Evolutionary conservation across 2,329 filamentous ascomycete species (phyloP).

Genomic region (Clonostachys chloroleuca): DNA sequence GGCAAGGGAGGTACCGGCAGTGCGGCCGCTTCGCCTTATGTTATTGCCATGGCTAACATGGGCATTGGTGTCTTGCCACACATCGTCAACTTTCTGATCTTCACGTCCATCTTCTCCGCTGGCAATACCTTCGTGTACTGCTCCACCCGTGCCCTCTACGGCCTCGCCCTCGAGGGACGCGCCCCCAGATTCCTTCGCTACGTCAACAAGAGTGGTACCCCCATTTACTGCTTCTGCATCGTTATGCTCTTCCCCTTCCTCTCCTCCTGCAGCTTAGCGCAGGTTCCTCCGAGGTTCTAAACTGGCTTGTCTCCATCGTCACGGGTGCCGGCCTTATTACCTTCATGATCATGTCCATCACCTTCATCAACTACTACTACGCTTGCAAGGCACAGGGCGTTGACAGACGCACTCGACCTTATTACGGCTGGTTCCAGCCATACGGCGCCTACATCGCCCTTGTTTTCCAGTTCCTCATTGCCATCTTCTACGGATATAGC

Average conservation of each 20-base stretch:
- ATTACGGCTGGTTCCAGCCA: conserved; percentile 57
- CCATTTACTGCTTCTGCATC: conserved; percentile 51
- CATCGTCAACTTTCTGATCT: conserved; percentile 74
- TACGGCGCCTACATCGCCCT: conserved; percentile 52
- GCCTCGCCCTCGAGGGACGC: conserved; percentile 58
- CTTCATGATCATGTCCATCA: conserved; percentile 62
- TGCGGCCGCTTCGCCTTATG: conserved; percentile 44
- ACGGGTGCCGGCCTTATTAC: conserved; percentile 66
- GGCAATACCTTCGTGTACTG: conserved; percentile 76
- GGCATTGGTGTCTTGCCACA: conserved; percentile 59
- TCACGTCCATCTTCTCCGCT: conserved; percentile 74
- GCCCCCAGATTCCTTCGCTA: conserved; percentile 55
- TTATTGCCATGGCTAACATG: conserved; percentile 54
- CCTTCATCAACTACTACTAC: conserved; percentile 62
- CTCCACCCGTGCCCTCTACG: conserved; percentile 63
- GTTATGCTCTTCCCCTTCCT: conserved; percentile 55
- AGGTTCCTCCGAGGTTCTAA: conserved; percentile 57
- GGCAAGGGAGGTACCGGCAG: conserved; percentile 23
- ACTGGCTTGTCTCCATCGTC: conserved; percentile 69
- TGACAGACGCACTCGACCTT: conserved; percentile 53
- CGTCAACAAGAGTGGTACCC: conserved; percentile 58
- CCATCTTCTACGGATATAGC: conserved; percentile 9
- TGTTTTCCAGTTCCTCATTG: neutral
- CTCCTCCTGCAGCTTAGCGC: conserved; percentile 61
- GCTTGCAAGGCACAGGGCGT: conserved; percentile 53